These are phyloP conservation scores for Botrytis aclada DNA, from an alignment of 2,329 filamentous ascomycete species.

Conservation along the genomic window DNA sequence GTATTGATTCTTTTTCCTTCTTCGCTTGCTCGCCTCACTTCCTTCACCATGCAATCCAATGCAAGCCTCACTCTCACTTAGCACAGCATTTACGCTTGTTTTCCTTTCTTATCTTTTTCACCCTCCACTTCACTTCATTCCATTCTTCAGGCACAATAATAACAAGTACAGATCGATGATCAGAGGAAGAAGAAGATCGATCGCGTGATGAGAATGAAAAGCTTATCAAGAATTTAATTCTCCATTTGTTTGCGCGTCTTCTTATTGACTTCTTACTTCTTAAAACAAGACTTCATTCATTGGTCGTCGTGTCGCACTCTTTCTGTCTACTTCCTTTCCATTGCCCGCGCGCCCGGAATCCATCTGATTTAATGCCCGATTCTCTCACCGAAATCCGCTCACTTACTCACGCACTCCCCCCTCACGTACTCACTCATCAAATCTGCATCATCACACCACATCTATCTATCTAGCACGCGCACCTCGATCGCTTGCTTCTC, in stretches of 20 bases:
- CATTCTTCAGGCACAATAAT: neutral
- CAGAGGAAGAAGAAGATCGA: neutral
- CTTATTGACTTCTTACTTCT: too few relatives aligned
- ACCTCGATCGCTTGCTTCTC: neutral
- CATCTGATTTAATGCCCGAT: conserved; percentile 5
- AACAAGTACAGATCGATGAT: neutral
- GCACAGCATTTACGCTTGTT: neutral
- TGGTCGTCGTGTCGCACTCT: neutral
- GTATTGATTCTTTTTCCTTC: neutral
- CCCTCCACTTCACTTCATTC: neutral
- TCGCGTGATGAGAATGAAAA: neutral
- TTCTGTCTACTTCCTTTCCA: neutral
- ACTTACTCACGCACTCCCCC: neutral
- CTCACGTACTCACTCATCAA: neutral
- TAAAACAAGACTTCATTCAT: neutral
- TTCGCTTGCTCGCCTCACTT: conserved; percentile 20
- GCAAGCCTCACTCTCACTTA: conserved; percentile 8
- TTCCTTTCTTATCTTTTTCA: neutral
- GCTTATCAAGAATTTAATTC: neutral
- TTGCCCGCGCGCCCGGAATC: neutral
- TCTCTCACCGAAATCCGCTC: conserved; percentile 15
- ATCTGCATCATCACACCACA: neutral
- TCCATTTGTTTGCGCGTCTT: neutral
- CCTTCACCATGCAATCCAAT: neutral
- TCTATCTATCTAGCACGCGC: neutral